phyloP scores from a whole-genome alignment of 2,329 filamentous ascomycete species.

The Gremmenia infestans region DNA sequence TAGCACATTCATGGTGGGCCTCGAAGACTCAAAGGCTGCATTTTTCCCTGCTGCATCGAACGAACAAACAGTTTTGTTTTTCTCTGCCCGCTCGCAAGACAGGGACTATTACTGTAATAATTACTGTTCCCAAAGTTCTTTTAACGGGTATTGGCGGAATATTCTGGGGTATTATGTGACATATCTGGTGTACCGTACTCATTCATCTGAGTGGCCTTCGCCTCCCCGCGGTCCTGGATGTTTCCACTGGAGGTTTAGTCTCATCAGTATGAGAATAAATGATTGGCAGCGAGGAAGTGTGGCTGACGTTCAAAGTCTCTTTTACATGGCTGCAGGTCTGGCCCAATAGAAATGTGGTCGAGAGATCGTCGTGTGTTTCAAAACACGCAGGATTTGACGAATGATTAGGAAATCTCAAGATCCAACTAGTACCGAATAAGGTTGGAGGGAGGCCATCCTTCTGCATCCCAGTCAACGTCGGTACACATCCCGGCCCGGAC shows the following conservation, averaged over 20 bases:
- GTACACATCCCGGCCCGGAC: neutral
- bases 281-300: conserved; percentile 12
- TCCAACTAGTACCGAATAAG: conserved; percentile 12
- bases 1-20: neutral
- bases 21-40: neutral
- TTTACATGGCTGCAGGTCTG: neutral
- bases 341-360: conserved; percentile 2
- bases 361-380: conserved; percentile 19
- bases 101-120: neutral
- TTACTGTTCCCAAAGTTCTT: neutral
- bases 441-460: neutral
- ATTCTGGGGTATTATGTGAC: neutral
- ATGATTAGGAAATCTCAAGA: conserved; percentile 14
- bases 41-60: neutral
- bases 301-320: conserved; percentile 12
- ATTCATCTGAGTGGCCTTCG: neutral
- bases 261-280: neutral
- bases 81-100: neutral
- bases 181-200: neutral
- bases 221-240: neutral
- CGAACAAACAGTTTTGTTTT: neutral
- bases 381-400: conserved; percentile 15
- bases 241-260: neutral
- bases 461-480: neutral
- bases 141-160: neutral